Evolutionary conservation across 179 eudicot species (phyloP), one percentile per base, ranked within the genome.

Genomic region (Carnegiea gigantea): DNA sequence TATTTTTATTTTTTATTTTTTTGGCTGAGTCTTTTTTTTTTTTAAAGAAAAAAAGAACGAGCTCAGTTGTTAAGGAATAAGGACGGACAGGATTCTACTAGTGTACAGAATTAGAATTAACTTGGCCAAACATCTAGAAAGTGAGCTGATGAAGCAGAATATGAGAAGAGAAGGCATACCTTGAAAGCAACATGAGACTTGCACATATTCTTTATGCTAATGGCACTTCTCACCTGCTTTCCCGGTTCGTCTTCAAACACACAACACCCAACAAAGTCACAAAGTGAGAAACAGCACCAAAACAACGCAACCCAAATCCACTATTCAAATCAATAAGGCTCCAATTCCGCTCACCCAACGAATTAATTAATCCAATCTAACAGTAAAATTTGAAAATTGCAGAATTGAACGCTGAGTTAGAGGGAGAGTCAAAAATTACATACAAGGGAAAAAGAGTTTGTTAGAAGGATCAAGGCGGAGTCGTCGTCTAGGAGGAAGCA

Each of bases 201-300:
- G 91, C 93, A 89, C 9, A 86, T 83, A 77, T 93, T 93, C 87
- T 91, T 91, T 44, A 93, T 92, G 80, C 88, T 85, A 44, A 94
- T 88, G 78, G 98, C 98, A 85, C 98, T 94, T 76, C 85, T 92
- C 74, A 85, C 98, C 83, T 92, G 98, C 86, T 92, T 92, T n/a
- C 98, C 97, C 6, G 94, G 92, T 86, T 94, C 98, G 86, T 92
- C 98, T 94, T 72, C 79, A 82, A 72, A 75, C 40, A 30, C 78
- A 75, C 67, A 62, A 49, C 72, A 76, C 40, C 68, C 73, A 48
- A 1, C 70, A 62, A 30, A 30, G 28, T 23, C 28, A 28, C 20
- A 43, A 26, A 26, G 11, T 68, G 6, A 30, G 40, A 11, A 26
- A 13, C 7, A 68, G 20, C 20, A 68, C 38, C 18, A 68, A 68